Base-by-base conservation (phyloP, 2,329 filamentous ascomycete species). In the Sordariomycetes sp. region DNA sequence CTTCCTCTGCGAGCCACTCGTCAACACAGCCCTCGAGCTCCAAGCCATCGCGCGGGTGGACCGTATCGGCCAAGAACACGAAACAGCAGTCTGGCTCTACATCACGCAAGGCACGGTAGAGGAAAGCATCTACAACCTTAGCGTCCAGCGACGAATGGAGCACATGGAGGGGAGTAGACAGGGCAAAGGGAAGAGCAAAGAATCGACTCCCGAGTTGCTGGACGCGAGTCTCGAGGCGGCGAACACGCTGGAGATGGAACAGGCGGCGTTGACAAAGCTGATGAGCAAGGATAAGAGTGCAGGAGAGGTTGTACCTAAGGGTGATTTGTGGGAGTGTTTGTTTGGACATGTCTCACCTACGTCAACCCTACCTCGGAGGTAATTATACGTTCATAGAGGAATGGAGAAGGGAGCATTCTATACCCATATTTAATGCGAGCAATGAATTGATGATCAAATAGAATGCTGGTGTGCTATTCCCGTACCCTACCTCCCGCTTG, bases 31-130 rank as follows among this genome's bases (percentile, higher is more conserved):
- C 0, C 76, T 98, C 12, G 92, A 96, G 57, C 69, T 96, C 8
- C 92, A 98, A 56, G 90, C 88, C 11, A 94, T 96, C 49, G 88
- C 90, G 1, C 82, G 92, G 36, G 88, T 98, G 2, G 87, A 98
- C 53, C 78, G 92, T 23, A 98, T 98, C 42, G 92, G 92, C 0
- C 92, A 96, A 57, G 70, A 80, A 42, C 78, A 84, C 33, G 72
- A 84, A 43, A 98, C 92, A 1, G 94, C 86, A 0, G 87, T 96
- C 2, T 96, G 88, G 83, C 82, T 95, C 56, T 96, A 96, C 53
- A 70, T 96, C 3, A 75, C 95, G n/a, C 77, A 82, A 12, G 85
- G 83, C 33, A 94, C 90, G 0, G 86, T 96, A 0, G 92, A 98
- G 51, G 82, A 94, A 59, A 82, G 82, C 2, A 93, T 96, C 41